These are phyloP conservation scores for Mycena rebaudengoi DNA, from an alignment of 768 basidiomycete genomes.

Conservation along the genomic window DNA sequence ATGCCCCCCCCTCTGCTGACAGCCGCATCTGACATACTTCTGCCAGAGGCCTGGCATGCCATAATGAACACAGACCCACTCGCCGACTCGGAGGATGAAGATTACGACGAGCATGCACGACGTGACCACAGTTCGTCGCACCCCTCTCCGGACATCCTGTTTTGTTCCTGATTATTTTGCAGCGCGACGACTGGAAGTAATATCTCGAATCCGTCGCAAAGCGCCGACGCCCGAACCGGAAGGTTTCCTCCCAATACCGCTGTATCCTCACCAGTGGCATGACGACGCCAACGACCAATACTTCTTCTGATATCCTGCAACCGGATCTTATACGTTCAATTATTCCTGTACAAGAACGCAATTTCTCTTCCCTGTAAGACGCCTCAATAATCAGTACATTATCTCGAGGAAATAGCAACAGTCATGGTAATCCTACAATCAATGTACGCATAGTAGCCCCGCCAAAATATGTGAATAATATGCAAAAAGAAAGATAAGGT, in stretches of 20 bases:
- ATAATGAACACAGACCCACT: constrained; percentile 75
- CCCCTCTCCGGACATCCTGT: background rate
- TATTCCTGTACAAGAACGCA: background rate
- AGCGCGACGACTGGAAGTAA: constrained; percentile 71
- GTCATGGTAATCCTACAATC: constrained; percentile 29
- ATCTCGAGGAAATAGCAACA: constrained; percentile 24
- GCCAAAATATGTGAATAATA: constrained; percentile 13
- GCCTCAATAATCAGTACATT: constrained; percentile 30
- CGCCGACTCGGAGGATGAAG: constrained; percentile 78
- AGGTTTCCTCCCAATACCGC: constrained; percentile 18
- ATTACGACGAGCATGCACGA: constrained; percentile 68
- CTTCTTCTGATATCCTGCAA: background rate
- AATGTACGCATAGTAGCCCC: constrained; percentile 28
- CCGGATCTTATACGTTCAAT: background rate
- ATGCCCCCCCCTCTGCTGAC: background rate
- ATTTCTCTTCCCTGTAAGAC: constrained; percentile 12
- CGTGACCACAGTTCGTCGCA: constrained; percentile 67
- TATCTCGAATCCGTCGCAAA: constrained; percentile 64
- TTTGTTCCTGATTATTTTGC: constrained; percentile 8
- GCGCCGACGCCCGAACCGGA: constrained; percentile 64
- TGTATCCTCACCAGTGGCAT: constrained; percentile 10
- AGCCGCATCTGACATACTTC: constrained; percentile 2
- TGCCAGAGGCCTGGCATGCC: constrained; percentile 76
- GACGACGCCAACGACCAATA: no score
- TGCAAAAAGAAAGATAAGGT: constrained; percentile 37